phyloP scores from a whole-genome alignment of 768 basidiomycete genomes.

The Saitozyma podzolica region DNA sequence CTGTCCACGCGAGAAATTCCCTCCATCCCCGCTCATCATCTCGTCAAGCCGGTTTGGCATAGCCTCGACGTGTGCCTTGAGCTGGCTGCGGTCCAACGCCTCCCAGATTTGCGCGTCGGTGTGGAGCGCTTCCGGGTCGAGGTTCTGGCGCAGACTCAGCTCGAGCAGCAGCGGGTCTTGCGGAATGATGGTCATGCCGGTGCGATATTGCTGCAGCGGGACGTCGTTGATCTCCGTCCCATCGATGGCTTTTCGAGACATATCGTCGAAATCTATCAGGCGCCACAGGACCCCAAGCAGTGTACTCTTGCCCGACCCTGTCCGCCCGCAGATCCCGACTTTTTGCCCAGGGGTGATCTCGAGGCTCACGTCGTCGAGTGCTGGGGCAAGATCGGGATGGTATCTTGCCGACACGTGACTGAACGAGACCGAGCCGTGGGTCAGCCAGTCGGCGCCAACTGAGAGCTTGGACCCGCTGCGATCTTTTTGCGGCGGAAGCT shows the following conservation, averaged over 20 bases:
- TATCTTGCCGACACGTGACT: conserved; percentile 18
- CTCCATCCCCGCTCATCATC: conserved; percentile 20
- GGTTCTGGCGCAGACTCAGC: conserved; percentile 26
- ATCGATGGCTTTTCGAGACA: conserved; percentile 20
- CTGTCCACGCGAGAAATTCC: conserved; percentile 29
- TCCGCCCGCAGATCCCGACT: conserved; percentile 35
- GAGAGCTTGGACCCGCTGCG: not conserved
- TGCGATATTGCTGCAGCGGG: conserved; percentile 15
- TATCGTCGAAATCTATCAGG: conserved; percentile 19
- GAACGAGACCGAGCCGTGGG: conserved; percentile 16
- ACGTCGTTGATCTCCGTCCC: conserved; percentile 22
- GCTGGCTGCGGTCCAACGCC: conserved; percentile 16
- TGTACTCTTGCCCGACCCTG: conserved; percentile 35
- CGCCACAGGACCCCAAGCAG: conserved; percentile 31
- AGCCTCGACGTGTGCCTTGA: conserved; percentile 13
- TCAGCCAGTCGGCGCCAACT: conserved; percentile 15
- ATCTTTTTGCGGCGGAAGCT: conserved; percentile 21
- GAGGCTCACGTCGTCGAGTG: conserved; percentile 19
- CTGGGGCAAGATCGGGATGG: conserved; percentile 16
- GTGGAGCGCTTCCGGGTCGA: conserved; percentile 24
- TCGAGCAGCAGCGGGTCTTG: conserved; percentile 22
- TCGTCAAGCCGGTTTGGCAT: conserved; percentile 24
- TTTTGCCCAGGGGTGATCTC: conserved; percentile 18
- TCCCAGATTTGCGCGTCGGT: conserved; percentile 30
- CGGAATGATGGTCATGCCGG: conserved; percentile 18